Conservation (phyloP, 331 rosid genomes). For the Pyracantha coccinea region DNA sequence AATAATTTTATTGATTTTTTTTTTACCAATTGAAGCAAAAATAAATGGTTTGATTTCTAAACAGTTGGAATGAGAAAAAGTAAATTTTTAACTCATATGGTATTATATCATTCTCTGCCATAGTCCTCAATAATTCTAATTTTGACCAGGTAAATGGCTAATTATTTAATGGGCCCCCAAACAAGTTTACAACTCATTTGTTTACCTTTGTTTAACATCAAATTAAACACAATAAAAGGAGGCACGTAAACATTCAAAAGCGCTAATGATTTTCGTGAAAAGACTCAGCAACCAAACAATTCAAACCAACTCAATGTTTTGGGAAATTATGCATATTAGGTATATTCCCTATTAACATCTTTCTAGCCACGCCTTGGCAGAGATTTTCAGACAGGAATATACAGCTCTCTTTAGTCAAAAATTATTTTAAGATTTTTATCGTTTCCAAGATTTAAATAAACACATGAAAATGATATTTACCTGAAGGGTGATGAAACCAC, state of each 20-base stretch:
- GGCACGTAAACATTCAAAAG: neutral
- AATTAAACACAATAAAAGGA: neutral
- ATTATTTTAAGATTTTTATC: neutral
- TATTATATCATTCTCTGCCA: neutral
- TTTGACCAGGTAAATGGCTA: neutral
- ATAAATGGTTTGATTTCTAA: neutral
- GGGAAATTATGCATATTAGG: neutral
- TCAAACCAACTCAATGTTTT: neutral
- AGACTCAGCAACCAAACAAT: slow-evolving; percentile 1
- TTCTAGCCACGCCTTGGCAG: too few relatives aligned
- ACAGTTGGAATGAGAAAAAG: neutral
- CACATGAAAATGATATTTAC: slow-evolving; percentile 13
- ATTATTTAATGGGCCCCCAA: neutral
- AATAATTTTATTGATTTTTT: too few relatives aligned
- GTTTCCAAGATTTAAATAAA: neutral
- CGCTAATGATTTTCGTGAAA: neutral
- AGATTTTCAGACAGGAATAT: too few relatives aligned
- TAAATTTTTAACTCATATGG: neutral
- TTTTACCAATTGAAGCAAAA: neutral
- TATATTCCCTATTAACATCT: too few relatives aligned
- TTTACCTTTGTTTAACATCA: neutral
- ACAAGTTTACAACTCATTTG: neutral
- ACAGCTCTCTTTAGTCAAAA: neutral
- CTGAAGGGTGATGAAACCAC: slow-evolving; percentile 73
- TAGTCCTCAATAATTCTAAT: neutral